Evolutionary conservation across 148 eudicot species (phyloP).

Genomic region (Polygonum maritimum): DNA sequence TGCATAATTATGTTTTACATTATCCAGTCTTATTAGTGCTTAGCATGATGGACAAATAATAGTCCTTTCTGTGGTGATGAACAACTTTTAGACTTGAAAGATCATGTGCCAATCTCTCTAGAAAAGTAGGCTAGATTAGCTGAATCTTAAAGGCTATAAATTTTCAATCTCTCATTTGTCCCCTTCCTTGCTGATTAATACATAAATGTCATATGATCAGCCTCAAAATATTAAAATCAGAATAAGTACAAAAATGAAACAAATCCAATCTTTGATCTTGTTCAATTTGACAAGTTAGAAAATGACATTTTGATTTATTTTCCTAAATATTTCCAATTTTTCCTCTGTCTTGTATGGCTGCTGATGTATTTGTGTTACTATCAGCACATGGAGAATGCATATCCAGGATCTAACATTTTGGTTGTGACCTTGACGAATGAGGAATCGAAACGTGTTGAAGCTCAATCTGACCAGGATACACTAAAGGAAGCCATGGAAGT

Average conservation of each 20-base stretch:
- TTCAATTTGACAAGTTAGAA: neutral
- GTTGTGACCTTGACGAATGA: slow-evolving; percentile 77
- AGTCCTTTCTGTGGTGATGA: neutral
- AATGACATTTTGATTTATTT: neutral
- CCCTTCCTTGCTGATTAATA: slow-evolving; percentile 1
- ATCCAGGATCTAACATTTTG: slow-evolving; percentile 73
- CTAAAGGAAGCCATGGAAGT: slow-evolving; percentile 81
- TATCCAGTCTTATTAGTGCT: neutral
- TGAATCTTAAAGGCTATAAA: neutral
- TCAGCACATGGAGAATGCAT: slow-evolving; percentile 93
- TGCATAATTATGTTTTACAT: neutral
- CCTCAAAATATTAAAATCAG: neutral
- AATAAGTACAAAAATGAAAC: slow-evolving; percentile 6
- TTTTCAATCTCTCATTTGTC: neutral
- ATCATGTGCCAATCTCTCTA: neutral
- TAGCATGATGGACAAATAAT: neutral
- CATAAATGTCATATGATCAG: neutral
- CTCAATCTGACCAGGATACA: slow-evolving; percentile 67
- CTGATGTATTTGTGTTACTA: slow-evolving; percentile 10
- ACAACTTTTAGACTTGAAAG: neutral
- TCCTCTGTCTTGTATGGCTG: neutral
- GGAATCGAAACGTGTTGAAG: slow-evolving; percentile 81
- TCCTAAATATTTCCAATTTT: neutral
- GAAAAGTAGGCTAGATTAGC: neutral
- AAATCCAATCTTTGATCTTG: slow-evolving; percentile 5